These are phyloP conservation scores for Coelastrella sp. DNA, from an alignment of 139 green algal genomes.

Conservation along the genomic window DNA sequence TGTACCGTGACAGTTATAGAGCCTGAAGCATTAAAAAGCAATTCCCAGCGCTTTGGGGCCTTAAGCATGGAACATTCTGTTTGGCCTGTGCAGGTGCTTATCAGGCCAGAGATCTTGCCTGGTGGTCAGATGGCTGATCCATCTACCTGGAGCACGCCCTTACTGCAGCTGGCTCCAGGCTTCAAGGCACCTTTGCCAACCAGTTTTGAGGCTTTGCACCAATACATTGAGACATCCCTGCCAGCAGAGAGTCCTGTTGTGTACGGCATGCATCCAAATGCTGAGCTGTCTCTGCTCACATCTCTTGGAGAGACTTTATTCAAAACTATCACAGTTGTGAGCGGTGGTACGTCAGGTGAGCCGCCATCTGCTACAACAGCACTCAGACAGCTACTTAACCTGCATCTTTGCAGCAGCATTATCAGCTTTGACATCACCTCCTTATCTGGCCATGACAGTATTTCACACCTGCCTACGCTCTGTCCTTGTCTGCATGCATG, in stretches of 20 bases:
- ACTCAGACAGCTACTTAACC: too few species aligned
- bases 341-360: conserved; percentile 68
- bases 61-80: neutral
- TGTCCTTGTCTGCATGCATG: neutral
- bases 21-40: too few species aligned
- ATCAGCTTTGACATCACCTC: too few species aligned
- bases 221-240: conserved; percentile 83
- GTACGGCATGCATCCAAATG: conserved; percentile 92
- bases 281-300: conserved; percentile 86
- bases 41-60: neutral
- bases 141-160: conserved; percentile 63
- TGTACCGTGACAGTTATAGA: too few species aligned
- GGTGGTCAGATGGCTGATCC: conserved; percentile 60
- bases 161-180: conserved; percentile 79
- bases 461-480: too few species aligned
- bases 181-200: conserved; percentile 81
- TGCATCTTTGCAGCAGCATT: too few species aligned
- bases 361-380: neutral
- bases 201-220: conserved; percentile 72
- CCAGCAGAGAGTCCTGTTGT: conserved; percentile 84
- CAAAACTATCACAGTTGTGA: conserved; percentile 82
- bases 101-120: conserved; percentile 81
- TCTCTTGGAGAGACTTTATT: conserved; percentile 88
- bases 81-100: conserved; percentile 68
- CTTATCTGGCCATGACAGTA: too few species aligned